These are phyloP conservation scores for Globisporangium echinulatum DNA, from an alignment of 352 stramenopile species.

Conservation along the genomic window DNA sequence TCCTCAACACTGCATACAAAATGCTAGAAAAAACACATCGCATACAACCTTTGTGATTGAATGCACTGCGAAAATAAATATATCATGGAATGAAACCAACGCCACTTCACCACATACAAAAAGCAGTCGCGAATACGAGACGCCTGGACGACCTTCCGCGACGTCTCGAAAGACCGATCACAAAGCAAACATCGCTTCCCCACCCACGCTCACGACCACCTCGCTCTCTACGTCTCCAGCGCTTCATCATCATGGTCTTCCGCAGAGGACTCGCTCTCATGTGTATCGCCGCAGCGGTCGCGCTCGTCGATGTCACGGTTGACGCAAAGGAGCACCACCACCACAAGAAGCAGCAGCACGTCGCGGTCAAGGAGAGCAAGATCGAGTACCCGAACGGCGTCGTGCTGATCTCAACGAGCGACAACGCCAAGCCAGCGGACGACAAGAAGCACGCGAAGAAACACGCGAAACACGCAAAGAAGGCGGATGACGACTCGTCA, in stretches of 20 bases:
- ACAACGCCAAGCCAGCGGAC: slow-evolving; percentile 5
- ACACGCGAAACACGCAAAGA: slow-evolving; percentile 3
- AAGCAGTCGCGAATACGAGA: background rate
- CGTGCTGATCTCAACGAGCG: slow-evolving; percentile 20
- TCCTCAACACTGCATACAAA: background rate
- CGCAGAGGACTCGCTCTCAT: slow-evolving; percentile 28
- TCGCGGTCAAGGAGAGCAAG: slow-evolving; percentile 17
- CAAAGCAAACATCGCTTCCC: background rate
- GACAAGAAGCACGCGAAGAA: slow-evolving; percentile 18
- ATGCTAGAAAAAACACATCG: too few relatives aligned
- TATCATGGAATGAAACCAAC: background rate
- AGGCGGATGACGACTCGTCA: slow-evolving; percentile 16
- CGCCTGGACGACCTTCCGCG: background rate
- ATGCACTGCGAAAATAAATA: background rate
- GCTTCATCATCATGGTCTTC: slow-evolving; percentile 23
- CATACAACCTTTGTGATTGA: too few relatives aligned
- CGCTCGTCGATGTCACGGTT: slow-evolving; percentile 23
- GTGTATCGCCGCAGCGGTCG: slow-evolving; percentile 22
- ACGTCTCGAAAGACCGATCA: background rate
- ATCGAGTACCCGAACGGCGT: slow-evolving; percentile 28
- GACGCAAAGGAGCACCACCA: slow-evolving; percentile 16
- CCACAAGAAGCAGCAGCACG: slow-evolving; percentile 10
- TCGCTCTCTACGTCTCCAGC: background rate
- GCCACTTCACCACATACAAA: background rate
- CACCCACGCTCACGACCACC: background rate